These are phyloP conservation scores for Claviceps digitariae DNA, from an alignment of 2,329 filamentous ascomycete genomes.

Conservation along the genomic window DNA sequence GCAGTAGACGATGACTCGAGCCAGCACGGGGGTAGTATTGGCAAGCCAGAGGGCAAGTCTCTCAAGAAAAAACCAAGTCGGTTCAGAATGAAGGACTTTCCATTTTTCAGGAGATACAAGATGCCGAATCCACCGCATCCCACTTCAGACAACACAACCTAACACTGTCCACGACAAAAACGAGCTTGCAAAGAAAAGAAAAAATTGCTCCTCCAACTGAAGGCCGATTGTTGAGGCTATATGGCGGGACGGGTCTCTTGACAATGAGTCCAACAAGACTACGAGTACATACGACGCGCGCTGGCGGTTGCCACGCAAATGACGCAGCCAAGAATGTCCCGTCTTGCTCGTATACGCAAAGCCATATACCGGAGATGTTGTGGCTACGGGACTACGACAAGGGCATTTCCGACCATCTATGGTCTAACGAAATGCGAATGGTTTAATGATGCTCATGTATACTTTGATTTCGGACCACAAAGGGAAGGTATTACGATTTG, in stretches of 20 bases:
- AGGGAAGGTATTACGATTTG: not conserved
- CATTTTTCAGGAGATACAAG: slow-evolving; percentile 42
- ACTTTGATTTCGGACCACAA: not conserved
- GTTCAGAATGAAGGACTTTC: slow-evolving; percentile 49
- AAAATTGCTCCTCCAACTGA: not conserved
- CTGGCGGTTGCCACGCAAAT: not conserved
- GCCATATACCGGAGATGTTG: not conserved
- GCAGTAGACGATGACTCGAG: slow-evolving; percentile 18
- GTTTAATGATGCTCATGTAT: not conserved
- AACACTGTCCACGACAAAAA: slow-evolving; percentile 7
- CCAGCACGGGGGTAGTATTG: slow-evolving; percentile 27
- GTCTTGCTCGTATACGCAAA: not conserved
- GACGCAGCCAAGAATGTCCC: not conserved
- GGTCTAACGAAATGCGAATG: not conserved
- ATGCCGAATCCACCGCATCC: slow-evolving; percentile 19
- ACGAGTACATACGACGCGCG: not conserved
- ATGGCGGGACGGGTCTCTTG: not conserved
- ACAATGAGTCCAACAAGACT: not conserved
- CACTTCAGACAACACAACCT: slow-evolving; percentile 21
- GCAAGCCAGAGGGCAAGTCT: slow-evolving; percentile 33
- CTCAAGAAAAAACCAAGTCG: slow-evolving; percentile 50
- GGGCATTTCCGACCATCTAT: not conserved
- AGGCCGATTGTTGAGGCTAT: not conserved
- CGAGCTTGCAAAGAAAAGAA: not conserved
- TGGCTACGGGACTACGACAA: not conserved